phyloP scores from a whole-genome alignment of 192 early-diverging fungal species.

The Funneliformis geosporum region DNA sequence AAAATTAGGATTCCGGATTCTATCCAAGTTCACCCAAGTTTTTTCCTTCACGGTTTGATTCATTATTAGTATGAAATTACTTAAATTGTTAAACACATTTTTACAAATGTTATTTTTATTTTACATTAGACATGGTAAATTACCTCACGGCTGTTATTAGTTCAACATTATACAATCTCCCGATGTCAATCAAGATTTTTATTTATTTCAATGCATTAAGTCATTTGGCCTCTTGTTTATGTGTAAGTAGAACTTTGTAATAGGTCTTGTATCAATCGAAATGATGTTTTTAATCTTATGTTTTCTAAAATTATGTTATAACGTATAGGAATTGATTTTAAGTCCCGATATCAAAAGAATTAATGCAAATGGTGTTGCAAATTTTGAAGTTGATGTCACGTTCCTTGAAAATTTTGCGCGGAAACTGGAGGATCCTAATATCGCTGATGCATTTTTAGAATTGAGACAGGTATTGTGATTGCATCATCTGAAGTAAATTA shows the following conservation, averaged over 20 bases:
- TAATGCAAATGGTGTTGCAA: constrained; percentile 57
- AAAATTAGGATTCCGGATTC: constrained; percentile 55
- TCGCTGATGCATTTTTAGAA: constrained; percentile 68
- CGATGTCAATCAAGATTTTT: constrained; percentile 60
- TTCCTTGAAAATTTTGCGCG: constrained; percentile 75
- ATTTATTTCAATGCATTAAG: constrained; percentile 77
- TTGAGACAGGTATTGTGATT: constrained; percentile 69
- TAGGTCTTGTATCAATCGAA: neutral
- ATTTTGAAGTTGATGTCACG: constrained; percentile 67
- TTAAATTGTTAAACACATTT: neutral
- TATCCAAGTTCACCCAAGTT: constrained; percentile 58
- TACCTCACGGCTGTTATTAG: constrained; percentile 68
- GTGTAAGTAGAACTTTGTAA: constrained; percentile 50
- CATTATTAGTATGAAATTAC: neutral
- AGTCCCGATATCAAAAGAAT: constrained; percentile 62
- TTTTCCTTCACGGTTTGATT: constrained; percentile 66
- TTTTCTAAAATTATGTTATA: neutral
- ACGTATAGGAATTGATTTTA: constrained; percentile 56
- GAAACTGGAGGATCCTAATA: constrained; percentile 64
- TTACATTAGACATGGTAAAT: constrained; percentile 64
- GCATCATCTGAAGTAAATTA: no score
- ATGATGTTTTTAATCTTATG: neutral
- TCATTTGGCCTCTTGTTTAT: constrained; percentile 63
- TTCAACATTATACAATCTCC: constrained; percentile 69
- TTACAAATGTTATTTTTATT: neutral